Evolutionary conservation across 108 stramenopile species (phyloP).

Genomic region (Cyclotella sp.): DNA sequence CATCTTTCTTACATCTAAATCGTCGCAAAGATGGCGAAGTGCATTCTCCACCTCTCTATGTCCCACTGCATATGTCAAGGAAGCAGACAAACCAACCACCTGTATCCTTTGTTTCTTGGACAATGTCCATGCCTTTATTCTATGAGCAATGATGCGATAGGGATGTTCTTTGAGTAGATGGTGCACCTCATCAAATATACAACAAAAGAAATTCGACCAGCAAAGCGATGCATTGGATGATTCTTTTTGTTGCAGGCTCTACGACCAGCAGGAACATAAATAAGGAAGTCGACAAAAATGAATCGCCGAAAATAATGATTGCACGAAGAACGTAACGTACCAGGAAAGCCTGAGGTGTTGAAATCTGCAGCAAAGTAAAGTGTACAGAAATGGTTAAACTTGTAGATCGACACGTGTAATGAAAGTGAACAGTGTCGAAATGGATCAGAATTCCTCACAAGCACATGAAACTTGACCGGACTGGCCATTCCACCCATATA

Average conservation of each 20-base stretch:
- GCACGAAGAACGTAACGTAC: slow-evolving; percentile 2
- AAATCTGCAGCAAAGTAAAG: slow-evolving; percentile 4
- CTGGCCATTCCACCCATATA: slow-evolving; percentile 39
- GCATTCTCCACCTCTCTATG: slow-evolving; percentile 42
- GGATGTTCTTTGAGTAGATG: slow-evolving; percentile 69
- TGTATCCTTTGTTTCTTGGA: slow-evolving; percentile 36
- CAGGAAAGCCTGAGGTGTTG: slow-evolving; percentile 57
- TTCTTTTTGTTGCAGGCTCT: slow-evolving; percentile 41
- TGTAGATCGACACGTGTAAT: no score
- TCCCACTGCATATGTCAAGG: slow-evolving; percentile 61
- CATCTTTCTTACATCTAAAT: slow-evolving; percentile 55
- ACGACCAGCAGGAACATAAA: neutral
- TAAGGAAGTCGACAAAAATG: neutral
- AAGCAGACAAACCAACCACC: slow-evolving; percentile 64
- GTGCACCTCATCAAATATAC: slow-evolving; percentile 65
- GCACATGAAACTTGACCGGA: slow-evolving; percentile 43
- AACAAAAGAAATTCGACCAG: slow-evolving; percentile 44
- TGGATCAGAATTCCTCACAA: neutral
- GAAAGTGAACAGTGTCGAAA: no score
- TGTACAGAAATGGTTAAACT: no score
- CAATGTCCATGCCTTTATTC: slow-evolving; percentile 35
- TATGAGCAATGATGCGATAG: slow-evolving; percentile 60
- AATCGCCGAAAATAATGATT: neutral
- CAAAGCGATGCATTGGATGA: neutral
- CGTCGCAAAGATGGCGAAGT: slow-evolving; percentile 51